Evolutionary conservation across 2,329 filamentous ascomycete genomes (phyloP).

Genomic region (Hawksworthiomyces lignivorus): DNA sequence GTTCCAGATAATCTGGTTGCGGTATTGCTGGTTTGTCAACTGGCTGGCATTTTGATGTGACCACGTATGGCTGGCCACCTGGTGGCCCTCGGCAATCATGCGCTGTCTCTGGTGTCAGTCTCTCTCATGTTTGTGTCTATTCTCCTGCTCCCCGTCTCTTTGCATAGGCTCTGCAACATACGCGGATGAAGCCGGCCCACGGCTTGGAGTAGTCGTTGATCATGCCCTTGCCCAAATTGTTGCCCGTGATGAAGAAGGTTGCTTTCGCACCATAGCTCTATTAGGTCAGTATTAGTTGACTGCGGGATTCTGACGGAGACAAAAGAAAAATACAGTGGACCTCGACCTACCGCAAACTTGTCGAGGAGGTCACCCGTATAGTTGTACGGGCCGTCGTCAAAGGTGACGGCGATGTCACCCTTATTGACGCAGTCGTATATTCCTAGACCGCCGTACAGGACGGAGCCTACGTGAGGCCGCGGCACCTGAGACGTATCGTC

Average conservation of each 20-base stretch:
- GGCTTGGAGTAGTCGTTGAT: conserved; percentile 42
- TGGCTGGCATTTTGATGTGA: conserved; percentile 34
- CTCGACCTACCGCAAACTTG: conserved; percentile 36
- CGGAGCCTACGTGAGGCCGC: conserved; percentile 43
- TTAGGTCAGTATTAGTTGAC: conserved; percentile 1
- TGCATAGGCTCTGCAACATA: conserved; percentile 12
- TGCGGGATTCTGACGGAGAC: no score
- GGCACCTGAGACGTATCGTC: conserved; percentile 44
- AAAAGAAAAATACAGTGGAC: no score
- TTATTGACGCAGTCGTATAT: conserved; percentile 50
- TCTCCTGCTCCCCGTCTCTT: no score
- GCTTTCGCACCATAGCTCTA: conserved; percentile 51
- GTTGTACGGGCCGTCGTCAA: conserved; percentile 57
- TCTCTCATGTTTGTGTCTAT: no score
- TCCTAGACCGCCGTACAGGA: conserved; percentile 48
- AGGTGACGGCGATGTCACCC: conserved; percentile 58
- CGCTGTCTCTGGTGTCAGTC: conserved; percentile 25
- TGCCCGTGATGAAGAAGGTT: conserved; percentile 60
- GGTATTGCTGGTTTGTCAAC: conserved; percentile 25
- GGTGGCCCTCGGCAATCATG: conserved; percentile 38
- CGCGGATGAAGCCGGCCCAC: conserved; percentile 40
- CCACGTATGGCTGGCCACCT: conserved; percentile 41
- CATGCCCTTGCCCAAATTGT: conserved; percentile 46
- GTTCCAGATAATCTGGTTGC: conserved; percentile 34
- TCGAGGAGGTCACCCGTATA: conserved; percentile 57